These are phyloP conservation scores for Leccinum disarticulatum DNA, from an alignment of 768 basidiomycete genomes.

Conservation along the genomic window DNA sequence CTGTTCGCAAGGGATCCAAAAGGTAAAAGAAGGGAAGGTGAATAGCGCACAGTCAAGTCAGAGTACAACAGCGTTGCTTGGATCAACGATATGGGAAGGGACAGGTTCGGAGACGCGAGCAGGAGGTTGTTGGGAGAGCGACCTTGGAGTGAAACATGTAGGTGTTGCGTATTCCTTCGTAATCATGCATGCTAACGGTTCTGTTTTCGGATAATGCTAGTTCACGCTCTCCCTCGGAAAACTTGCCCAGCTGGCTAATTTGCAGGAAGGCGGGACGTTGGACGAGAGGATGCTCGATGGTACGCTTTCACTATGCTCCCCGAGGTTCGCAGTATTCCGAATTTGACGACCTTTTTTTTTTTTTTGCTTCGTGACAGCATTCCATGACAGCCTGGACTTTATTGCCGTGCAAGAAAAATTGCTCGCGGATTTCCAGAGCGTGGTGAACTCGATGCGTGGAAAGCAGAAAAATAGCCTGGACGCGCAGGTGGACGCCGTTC, in stretches of 20 bases:
- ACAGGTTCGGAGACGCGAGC: conserved; percentile 64
- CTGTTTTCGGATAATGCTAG: conserved; percentile 39
- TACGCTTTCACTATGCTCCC: conserved; percentile 26
- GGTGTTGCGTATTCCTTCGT: conserved; percentile 19
- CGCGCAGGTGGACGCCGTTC: conserved; percentile 62
- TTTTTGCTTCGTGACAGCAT: conserved; percentile 44
- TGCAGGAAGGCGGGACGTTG: conserved; percentile 43
- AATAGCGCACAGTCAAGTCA: conserved; percentile 45
- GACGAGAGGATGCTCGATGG: conserved; percentile 61
- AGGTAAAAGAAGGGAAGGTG: conserved; percentile 26
- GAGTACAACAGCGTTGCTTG: conserved; percentile 64
- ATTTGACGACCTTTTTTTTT: conserved; percentile 5
- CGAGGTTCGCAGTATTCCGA: background rate
- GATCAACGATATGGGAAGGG: conserved; percentile 82
- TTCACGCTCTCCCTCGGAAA: conserved; percentile 91
- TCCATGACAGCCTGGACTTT: conserved; percentile 87
- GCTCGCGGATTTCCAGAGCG: conserved; percentile 56
- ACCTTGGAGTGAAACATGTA: conserved; percentile 79
- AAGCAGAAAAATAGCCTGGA: conserved; percentile 63
- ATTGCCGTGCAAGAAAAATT: conserved; percentile 80
- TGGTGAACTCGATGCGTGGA: conserved; percentile 47
- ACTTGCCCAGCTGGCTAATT: conserved; percentile 69
- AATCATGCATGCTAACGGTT: conserved; percentile 7
- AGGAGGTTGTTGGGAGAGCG: conserved; percentile 60
- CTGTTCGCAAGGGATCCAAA: conserved; percentile 50